phyloP scores from a whole-genome alignment of 1,284 basidiomycete genomes.

The Tetrapyrgos nigripes region DNA sequence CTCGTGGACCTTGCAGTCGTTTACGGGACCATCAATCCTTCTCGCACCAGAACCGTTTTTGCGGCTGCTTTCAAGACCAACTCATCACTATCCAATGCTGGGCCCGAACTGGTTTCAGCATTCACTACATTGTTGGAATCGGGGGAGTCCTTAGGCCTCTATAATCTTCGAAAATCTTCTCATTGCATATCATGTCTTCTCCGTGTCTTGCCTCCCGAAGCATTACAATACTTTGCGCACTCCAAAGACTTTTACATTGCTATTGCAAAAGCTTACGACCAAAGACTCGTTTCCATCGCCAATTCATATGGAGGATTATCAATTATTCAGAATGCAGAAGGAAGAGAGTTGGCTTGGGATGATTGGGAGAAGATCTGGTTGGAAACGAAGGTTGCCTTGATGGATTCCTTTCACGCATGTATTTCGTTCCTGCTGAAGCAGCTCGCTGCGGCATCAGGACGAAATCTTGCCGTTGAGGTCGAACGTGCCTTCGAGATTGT shows the following conservation, averaged over 20 bases:
- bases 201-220: constrained; percentile 50
- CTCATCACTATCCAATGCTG: constrained; percentile 38
- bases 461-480: constrained; percentile 48
- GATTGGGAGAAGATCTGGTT: constrained; percentile 75
- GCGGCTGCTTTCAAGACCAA: constrained; percentile 41
- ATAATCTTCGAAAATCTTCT: constrained; percentile 66
- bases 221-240: constrained; percentile 57
- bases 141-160: constrained; percentile 55
- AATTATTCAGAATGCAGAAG: constrained; percentile 31
- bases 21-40: constrained; percentile 52
- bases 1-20: constrained; percentile 69
- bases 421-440: constrained; percentile 56
- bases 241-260: constrained; percentile 59
- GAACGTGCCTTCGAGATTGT: constrained; percentile 63
- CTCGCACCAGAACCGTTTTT: constrained; percentile 53
- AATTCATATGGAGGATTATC: constrained; percentile 65
- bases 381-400: constrained; percentile 71
- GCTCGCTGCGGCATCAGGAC: constrained; percentile 47
- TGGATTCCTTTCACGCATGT: constrained; percentile 71
- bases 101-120: constrained; percentile 57
- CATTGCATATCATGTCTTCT: constrained; percentile 65
- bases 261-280: constrained; percentile 64
- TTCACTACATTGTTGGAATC: constrained; percentile 57
- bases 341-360: constrained; percentile 44
- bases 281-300: constrained; percentile 57